Conservation (phyloP, 2,329 filamentous ascomycete species). For the Trichophaea hybrida region DNA sequence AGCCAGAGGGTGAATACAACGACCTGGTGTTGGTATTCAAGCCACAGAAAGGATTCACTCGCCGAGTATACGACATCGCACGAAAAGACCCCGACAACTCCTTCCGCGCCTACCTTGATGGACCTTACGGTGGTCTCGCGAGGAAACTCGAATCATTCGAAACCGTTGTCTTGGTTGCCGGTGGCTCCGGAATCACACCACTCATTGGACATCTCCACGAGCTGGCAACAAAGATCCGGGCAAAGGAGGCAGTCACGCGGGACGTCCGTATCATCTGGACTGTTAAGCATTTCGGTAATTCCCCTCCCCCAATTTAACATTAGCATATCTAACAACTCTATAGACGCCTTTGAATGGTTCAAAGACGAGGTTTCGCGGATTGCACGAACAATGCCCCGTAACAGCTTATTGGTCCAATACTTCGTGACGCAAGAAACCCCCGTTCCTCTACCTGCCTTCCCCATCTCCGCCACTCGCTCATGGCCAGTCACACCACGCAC, state of each 20-base stretch:
- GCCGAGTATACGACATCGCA: constrained; percentile 52
- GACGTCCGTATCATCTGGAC: constrained; percentile 90
- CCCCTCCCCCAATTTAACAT: background rate
- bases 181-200: constrained; percentile 87
- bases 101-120: constrained; percentile 61
- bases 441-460: constrained; percentile 18
- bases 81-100: constrained; percentile 16
- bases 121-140: constrained; percentile 89
- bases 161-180: constrained; percentile 81
- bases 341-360: constrained; percentile 96
- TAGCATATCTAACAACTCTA: constrained; percentile 27
- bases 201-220: constrained; percentile 82
- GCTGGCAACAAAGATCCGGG: constrained; percentile 90
- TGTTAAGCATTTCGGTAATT: constrained; percentile 46
- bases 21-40: constrained; percentile 87
- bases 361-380: constrained; percentile 75
- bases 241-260: constrained; percentile 83
- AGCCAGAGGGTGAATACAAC: constrained; percentile 44
- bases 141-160: constrained; percentile 83
- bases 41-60: constrained; percentile 81
- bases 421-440: constrained; percentile 53
- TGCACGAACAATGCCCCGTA: constrained; percentile 80
- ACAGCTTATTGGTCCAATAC: constrained; percentile 85
- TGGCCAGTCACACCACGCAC: constrained; percentile 29
- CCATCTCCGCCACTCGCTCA: constrained; percentile 37